These are phyloP conservation scores for Dactylellina parvicollis DNA, from an alignment of 2,329 filamentous ascomycete genomes.

Conservation along the genomic window DNA sequence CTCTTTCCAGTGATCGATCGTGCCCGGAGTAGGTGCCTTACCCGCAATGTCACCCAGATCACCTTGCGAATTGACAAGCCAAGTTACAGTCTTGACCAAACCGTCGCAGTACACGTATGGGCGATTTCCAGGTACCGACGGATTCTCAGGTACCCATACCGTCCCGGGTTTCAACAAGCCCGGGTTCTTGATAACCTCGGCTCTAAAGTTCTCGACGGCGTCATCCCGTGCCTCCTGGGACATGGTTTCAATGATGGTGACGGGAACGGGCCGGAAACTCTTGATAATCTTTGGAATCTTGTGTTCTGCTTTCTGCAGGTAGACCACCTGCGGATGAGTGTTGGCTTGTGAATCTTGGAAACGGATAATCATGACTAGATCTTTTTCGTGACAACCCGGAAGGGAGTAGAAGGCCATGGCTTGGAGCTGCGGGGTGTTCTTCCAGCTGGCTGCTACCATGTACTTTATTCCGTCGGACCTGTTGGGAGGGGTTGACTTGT, in stretches of 20 bases:
- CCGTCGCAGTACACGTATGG: conserved; percentile 11
- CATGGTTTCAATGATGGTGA: neutral
- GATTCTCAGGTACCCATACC: conserved; percentile 8
- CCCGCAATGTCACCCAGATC: neutral
- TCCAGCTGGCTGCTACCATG: conserved; percentile 24
- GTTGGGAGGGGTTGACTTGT: neutral
- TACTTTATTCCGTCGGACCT: neutral
- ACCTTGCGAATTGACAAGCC: neutral
- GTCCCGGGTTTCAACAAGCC: conserved; percentile 28
- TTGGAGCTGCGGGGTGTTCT: neutral
- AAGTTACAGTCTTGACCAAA: neutral
- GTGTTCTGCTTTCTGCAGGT: neutral
- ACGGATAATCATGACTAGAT: conserved; percentile 25
- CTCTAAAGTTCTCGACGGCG: neutral
- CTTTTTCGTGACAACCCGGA: conserved; percentile 3
- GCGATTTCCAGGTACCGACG: neutral
- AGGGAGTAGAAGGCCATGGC: conserved; percentile 28
- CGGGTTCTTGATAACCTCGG: conserved; percentile 8
- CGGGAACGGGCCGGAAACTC: neutral
- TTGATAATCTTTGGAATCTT: neutral
- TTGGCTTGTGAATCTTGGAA: neutral
- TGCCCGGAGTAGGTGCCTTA: neutral
- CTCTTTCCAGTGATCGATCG: no score
- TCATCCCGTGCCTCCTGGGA: neutral
- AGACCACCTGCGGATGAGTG: neutral